phyloP scores from a whole-genome alignment of 495 filamentous ascomycete species.

The Physcia stellaris region DNA sequence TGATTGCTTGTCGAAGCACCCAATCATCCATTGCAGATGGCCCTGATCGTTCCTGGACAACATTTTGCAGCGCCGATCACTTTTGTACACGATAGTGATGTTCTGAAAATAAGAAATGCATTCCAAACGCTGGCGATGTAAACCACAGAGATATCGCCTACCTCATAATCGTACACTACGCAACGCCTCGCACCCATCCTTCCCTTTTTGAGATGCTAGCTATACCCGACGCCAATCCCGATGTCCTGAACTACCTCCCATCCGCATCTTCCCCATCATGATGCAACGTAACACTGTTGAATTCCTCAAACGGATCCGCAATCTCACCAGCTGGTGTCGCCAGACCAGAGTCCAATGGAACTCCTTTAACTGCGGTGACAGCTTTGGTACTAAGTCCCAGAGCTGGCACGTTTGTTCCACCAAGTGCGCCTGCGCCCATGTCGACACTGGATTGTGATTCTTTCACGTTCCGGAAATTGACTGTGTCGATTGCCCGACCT shows the following conservation, averaged over 20 bases:
- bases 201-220: too few species aligned
- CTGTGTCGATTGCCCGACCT: conserved; percentile 79
- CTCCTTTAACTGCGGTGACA: conserved; percentile 51
- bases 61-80: too few species aligned
- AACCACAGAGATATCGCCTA: too few species aligned
- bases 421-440: conserved; percentile 37
- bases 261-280: conserved; percentile 70
- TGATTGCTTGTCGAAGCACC: too few species aligned
- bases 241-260: not conserved
- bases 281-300: conserved; percentile 95
- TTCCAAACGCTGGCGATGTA: too few species aligned
- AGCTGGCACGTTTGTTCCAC: not conserved
- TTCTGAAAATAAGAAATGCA: too few species aligned
- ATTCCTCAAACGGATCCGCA: conserved; percentile 95
- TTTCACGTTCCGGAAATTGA: conserved; percentile 96
- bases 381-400: not conserved
- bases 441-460: conserved; percentile 84
- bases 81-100: too few species aligned
- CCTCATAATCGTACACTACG: too few species aligned
- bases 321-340: conserved; percentile 74
- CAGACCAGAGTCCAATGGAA: conserved; percentile 71
- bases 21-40: too few species aligned
- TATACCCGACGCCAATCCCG: too few species aligned
- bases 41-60: too few species aligned
- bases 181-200: too few species aligned